Base-by-base conservation (phyloP, 2,329 filamentous ascomycete genomes). In the Cladophialophora chaetospira region DNA sequence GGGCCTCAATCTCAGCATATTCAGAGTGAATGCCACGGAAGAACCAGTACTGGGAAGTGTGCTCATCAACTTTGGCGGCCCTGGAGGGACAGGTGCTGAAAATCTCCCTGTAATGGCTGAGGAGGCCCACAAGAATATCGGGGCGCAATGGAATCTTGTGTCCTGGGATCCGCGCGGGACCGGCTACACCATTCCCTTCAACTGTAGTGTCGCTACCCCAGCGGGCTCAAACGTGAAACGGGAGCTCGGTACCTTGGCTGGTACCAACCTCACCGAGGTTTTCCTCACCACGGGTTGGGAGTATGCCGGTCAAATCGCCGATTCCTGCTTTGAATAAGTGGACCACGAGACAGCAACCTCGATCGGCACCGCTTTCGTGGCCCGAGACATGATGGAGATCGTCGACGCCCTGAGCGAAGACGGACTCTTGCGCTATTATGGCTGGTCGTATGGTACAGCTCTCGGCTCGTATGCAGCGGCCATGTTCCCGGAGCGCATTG, bases 311-410 rank as follows among this genome's bases (percentile, higher is more conserved):
- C 8, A 6, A 6, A 8, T 8, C 13, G 29, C 29, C 29, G 29
- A 33, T 6, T 8, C 13, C 13, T 33, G 29, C n/a, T n/a, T 33
- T 33, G 13, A 8, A 33, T 13, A 6, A 33, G 29, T 13, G 29
- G 8, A 33, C n/a, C 53, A 11, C 13, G 53, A 45, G 25, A 48
- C 43, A 5, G 60, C 46, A 43, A 2, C 38, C 15, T 44, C 55
- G 1, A 44, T 63, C 15, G 75, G 78, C 10, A 79, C 76, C 0
- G 72, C 74, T 0, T 79, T 75, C 57, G 69, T 71, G 0, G 78
- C 71, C 0, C 66, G 77, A 29, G 79, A 81, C 55, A 68, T 79
- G 59, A 17, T 48, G 4, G 21, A 17, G 38, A 53, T 58, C 33
- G 31, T 49, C 17, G 50, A 53, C 17, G 50, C 49, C 29, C 35